Base-by-base conservation (phyloP, 306 rosid genomes). In the Boehmeria nivea region DNA sequence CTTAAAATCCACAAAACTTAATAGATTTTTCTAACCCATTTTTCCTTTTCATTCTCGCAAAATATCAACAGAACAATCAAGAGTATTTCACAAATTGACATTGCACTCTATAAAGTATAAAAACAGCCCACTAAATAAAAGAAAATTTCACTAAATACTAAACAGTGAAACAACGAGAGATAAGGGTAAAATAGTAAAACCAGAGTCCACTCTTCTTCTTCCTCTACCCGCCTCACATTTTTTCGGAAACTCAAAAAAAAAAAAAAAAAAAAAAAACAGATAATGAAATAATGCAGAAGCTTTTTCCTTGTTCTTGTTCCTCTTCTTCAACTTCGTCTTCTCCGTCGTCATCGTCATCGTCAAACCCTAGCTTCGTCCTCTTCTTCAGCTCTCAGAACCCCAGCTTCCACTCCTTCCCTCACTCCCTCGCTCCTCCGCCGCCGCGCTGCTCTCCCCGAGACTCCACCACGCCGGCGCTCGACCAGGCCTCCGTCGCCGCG, bases 361-460 rank as follows among this genome's bases (percentile, higher is more conserved):
- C 86, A 3, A 74, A 83, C 57, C 46, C 80, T 45, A 80, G 36
- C 65, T 72, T 77, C 71, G 66, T 71, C 40, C 54, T 82, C 65
- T 72, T 82, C 79, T 61, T 82, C 69, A 66, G 86, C n/a, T 51
- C 84, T 20, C 83, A 82, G 31, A 82, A 40, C 55, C 59, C 83
- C n/a, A 6, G 46, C 11, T 54, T 63, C 61, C 60, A 74, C 73
- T 82, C 78, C 3, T 71, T 75, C 85, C 46, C 44, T 61, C 68
- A 66, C 73, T 76, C 74, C 60, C 13, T 81, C 12, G 65, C 83
- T 58, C 67, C 72, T 56, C n/a, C n/a, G n/a, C n/a, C n/a, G n/a
- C n/a, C n/a, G n/a, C 85, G 70, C 49, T 72, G 70, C 19, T 43
- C 77, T 5, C n/a, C 74, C 6, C 33, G 58, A 10, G 88, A 79